These are phyloP conservation scores for Aureobasidium sp. DNA, from an alignment of 2,329 filamentous ascomycete genomes.

Conservation along the genomic window DNA sequence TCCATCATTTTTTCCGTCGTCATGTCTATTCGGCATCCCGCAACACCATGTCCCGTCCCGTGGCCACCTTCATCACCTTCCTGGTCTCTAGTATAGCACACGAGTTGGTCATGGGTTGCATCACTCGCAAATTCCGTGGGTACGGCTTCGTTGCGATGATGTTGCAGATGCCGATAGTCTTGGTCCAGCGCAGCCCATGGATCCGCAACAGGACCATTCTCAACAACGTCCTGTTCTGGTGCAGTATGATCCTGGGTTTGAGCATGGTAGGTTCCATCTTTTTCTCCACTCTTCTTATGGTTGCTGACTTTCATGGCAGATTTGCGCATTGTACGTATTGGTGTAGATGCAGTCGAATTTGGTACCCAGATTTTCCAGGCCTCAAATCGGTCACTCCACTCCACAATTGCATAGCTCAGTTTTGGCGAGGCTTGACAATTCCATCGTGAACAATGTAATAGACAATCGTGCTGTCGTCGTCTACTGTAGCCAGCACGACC, in stretches of 20 bases:
- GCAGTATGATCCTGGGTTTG: slow-evolving; percentile 28
- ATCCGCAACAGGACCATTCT: slow-evolving; percentile 67
- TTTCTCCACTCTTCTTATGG: slow-evolving; percentile 11
- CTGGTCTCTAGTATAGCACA: slow-evolving; percentile 82
- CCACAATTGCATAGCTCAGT: slow-evolving; percentile 40
- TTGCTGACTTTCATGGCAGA: slow-evolving; percentile 30
- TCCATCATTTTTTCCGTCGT: slow-evolving; percentile 87
- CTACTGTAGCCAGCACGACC: slow-evolving; percentile 63
- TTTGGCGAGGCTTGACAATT: slow-evolving; percentile 79
- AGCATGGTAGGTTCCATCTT: slow-evolving; percentile 23
- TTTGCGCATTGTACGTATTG: slow-evolving; percentile 53
- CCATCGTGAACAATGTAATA: slow-evolving; percentile 82
- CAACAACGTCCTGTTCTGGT: slow-evolving; percentile 43
- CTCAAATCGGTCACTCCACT: neutral
- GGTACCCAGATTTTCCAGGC: neutral
- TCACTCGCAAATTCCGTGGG: slow-evolving; percentile 90
- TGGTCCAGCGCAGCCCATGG: slow-evolving; percentile 72
- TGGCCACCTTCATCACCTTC: slow-evolving; percentile 86
- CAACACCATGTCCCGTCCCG: slow-evolving; percentile 62
- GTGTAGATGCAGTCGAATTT: slow-evolving; percentile 29
- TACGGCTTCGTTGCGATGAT: slow-evolving; percentile 95
- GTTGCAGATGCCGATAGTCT: slow-evolving; percentile 92
- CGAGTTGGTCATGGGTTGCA: slow-evolving; percentile 95
- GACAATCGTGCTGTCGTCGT: slow-evolving; percentile 73
- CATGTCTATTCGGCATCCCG: slow-evolving; percentile 86